Conservation (phyloP, 2,329 filamentous ascomycete species). For the Pleoardoris graminearum region DNA sequence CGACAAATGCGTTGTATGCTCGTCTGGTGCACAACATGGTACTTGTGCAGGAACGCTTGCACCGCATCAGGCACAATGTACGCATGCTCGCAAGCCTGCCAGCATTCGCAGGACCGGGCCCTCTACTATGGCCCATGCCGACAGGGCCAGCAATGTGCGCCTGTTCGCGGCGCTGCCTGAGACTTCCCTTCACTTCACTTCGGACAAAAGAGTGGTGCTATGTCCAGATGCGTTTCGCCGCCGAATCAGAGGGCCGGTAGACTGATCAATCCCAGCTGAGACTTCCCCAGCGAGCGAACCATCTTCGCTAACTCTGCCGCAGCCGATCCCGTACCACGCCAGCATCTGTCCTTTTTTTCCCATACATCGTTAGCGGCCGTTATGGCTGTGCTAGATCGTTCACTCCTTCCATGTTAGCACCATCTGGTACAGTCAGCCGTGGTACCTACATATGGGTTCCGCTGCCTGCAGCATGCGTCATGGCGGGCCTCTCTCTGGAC, state of each 20-base stretch:
- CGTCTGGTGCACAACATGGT: slow-evolving; percentile 24
- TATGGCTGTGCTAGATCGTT: slow-evolving; percentile 46
- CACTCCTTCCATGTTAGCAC: slow-evolving; percentile 31
- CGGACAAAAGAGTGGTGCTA: slow-evolving; percentile 21
- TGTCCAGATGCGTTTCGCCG: slow-evolving; percentile 16
- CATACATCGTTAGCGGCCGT: slow-evolving; percentile 31
- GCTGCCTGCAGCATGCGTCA: slow-evolving; percentile 41
- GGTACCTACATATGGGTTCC: slow-evolving; percentile 37
- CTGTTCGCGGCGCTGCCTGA: slow-evolving; percentile 13
- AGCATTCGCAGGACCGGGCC: slow-evolving; percentile 18
- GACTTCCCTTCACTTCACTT: slow-evolving; percentile 12
- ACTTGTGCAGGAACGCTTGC: slow-evolving; percentile 16
- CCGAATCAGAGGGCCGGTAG: slow-evolving; percentile 28
- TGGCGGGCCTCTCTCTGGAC: slow-evolving; percentile 31
- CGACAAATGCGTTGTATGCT: slow-evolving; percentile 21
- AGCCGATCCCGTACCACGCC: slow-evolving; percentile 26
- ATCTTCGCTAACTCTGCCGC: slow-evolving; percentile 33
- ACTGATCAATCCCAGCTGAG: slow-evolving; percentile 35
- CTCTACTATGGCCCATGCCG: slow-evolving; percentile 4
- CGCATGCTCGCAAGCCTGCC: slow-evolving; percentile 16
- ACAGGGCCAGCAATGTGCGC: slow-evolving; percentile 18
- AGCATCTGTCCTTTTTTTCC: slow-evolving; percentile 30
- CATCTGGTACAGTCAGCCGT: slow-evolving; percentile 40
- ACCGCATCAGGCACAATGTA: slow-evolving; percentile 17
- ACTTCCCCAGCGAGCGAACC: slow-evolving; percentile 34